Conservation (phyloP, 2,329 filamentous ascomycete genomes). For the Byssothecium circinans region DNA sequence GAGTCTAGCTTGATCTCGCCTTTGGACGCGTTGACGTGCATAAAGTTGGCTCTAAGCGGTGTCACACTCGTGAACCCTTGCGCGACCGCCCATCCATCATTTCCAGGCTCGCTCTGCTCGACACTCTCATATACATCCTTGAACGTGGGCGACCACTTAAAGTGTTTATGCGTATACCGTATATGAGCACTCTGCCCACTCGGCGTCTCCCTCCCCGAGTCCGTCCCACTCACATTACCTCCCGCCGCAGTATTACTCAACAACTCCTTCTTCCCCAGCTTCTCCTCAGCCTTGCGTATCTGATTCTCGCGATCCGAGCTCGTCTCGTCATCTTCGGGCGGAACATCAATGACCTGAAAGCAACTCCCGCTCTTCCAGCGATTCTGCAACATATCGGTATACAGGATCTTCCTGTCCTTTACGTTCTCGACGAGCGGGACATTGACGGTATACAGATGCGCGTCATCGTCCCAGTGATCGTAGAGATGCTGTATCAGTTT, state of each 20-base stretch:
- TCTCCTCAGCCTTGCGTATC: conserved; percentile 66
- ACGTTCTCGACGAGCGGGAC: conserved; percentile 81
- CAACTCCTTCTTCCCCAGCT: conserved; percentile 48
- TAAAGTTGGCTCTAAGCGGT: conserved; percentile 89
- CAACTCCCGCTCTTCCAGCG: conserved; percentile 83
- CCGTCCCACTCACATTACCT: conserved; percentile 24
- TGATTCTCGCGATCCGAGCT: conserved; percentile 70
- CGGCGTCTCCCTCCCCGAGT: conserved; percentile 32
- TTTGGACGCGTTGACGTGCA: conserved; percentile 55
- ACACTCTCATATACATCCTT: conserved; percentile 85
- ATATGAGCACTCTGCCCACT: conserved; percentile 30
- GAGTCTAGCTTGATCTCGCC: conserved; percentile 5
- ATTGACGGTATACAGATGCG: conserved; percentile 90
- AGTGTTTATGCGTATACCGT: conserved; percentile 77
- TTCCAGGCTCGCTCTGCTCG: conserved; percentile 75
- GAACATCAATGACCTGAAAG: conserved; percentile 77
- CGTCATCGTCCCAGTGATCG: conserved; percentile 68
- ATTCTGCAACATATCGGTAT: conserved; percentile 86
- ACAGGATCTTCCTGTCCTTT: conserved; percentile 71
- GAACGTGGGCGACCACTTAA: conserved; percentile 92
- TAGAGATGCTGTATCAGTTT: conserved; percentile 77
- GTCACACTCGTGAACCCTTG: conserved; percentile 89
- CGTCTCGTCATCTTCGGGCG: conserved; percentile 60
- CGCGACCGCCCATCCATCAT: conserved; percentile 90
- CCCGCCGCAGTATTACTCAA: conserved; percentile 13